Evolutionary conservation across 306 rosid species (phyloP).

Genomic region (Dryas drummondii): DNA sequence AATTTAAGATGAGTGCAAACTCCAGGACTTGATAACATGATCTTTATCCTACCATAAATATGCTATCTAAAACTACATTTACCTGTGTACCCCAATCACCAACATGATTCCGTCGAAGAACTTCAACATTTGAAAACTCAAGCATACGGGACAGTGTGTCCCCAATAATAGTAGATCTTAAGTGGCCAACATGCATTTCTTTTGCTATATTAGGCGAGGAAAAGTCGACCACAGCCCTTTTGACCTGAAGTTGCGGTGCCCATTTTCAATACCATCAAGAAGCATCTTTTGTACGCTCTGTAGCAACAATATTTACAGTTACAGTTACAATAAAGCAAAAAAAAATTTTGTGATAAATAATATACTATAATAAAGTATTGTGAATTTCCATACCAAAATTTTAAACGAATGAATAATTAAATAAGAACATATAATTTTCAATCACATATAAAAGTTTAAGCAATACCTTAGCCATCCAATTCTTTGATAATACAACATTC

Average conservation of each 20-base stretch:
- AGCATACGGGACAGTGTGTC: conserved; percentile 88
- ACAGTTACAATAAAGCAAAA: neutral
- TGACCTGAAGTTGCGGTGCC: conserved; percentile 71
- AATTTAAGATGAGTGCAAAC: too few species aligned
- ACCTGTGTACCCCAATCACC: conserved; percentile 56
- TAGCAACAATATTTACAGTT: conserved; percentile 28
- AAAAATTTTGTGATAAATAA: too few species aligned
- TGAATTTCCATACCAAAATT: too few species aligned
- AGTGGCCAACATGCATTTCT: conserved; percentile 99
- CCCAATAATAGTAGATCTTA: conserved; percentile 94
- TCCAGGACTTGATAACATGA: too few species aligned
- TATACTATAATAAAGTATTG: too few species aligned
- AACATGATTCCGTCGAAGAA: conserved; percentile 85
- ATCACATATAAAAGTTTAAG: conserved; percentile 2
- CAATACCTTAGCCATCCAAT: conserved; percentile 80
- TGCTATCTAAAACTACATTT: neutral
- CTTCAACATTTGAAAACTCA: conserved; percentile 80
- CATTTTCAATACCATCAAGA: conserved; percentile 67
- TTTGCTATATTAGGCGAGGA: conserved; percentile 95
- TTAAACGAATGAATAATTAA: too few species aligned
- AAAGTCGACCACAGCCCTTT: conserved; percentile 83
- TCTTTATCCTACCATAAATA: neutral
- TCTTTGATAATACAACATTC: conserved; percentile 51
- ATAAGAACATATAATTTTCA: neutral
- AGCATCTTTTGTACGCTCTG: conserved; percentile 80